phyloP scores from a whole-genome alignment of 2,329 filamentous ascomycete species.

The Orbilia blumenaviensis region DNA sequence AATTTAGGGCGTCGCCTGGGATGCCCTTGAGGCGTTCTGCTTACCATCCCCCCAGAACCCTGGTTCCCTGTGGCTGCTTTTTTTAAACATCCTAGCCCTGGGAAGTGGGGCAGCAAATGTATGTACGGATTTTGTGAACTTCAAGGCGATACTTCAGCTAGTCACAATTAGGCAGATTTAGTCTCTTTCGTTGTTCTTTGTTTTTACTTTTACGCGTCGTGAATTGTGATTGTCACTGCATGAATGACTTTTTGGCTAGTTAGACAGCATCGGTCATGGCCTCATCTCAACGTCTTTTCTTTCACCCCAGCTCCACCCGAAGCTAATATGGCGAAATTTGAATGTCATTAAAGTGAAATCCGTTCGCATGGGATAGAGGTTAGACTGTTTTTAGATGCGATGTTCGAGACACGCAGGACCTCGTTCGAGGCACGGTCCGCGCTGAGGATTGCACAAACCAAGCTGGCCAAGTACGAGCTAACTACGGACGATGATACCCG shows the following conservation, averaged over 20 bases:
- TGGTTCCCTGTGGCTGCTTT: constrained; percentile 36
- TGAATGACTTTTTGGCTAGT: background rate
- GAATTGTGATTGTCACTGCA: constrained; percentile 49
- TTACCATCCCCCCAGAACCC: constrained; percentile 37
- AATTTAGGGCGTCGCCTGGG: constrained; percentile 32
- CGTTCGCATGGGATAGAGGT: constrained; percentile 22
- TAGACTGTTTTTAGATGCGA: constrained; percentile 19
- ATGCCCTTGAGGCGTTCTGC: constrained; percentile 44
- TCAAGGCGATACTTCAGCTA: constrained; percentile 27
- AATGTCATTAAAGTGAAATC: constrained; percentile 48
- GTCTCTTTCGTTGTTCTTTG: no score
- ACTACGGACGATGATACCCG: constrained; percentile 15
- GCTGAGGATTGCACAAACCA: background rate
- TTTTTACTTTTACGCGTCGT: background rate
- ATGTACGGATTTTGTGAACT: constrained; percentile 1
- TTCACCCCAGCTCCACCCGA: constrained; percentile 11
- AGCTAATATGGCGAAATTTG: constrained; percentile 54
- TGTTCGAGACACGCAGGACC: constrained; percentile 38
- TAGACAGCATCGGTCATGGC: constrained; percentile 13
- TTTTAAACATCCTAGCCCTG: constrained; percentile 37
- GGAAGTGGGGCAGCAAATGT: constrained; percentile 36
- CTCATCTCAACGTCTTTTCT: constrained; percentile 30
- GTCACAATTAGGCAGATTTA: constrained; percentile 42
- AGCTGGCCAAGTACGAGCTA: constrained; percentile 5
- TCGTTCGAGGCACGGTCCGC: constrained; percentile 48